Conservation (phyloP, 768 basidiomycete species). For the Boletus bicolor region DNA sequence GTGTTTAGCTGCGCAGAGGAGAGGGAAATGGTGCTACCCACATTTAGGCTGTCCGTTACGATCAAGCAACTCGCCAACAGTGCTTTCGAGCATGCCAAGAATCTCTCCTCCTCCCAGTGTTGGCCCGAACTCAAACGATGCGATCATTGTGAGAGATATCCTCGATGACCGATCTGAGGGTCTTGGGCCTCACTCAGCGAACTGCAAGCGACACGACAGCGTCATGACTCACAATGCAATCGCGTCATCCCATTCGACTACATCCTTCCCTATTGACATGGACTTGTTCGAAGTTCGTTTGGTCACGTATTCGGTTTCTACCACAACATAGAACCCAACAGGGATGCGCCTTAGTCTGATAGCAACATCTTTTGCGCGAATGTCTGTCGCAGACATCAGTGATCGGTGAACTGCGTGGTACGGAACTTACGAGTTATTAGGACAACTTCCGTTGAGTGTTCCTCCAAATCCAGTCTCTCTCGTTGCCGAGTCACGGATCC, state of each 20-base stretch:
- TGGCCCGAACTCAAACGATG: constrained; percentile 6
- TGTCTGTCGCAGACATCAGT: not conserved
- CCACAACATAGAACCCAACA: not conserved
- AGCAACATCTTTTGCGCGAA: not conserved
- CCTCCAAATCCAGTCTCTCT: not conserved
- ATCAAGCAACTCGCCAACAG: not conserved
- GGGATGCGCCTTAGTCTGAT: not conserved
- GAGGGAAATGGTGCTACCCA: not conserved
- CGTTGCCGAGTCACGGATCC: not conserved
- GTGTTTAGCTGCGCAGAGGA: not conserved
- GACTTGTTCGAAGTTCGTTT: not conserved
- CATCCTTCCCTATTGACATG: not conserved
- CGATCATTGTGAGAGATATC: not conserved
- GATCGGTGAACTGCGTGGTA: no score
- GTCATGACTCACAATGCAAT: not conserved
- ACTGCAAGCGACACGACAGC: not conserved
- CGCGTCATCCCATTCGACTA: constrained; percentile 1
- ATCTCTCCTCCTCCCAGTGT: constrained; percentile 7
- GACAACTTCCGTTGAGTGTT: not conserved
- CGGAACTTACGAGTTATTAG: not conserved
- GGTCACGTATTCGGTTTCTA: not conserved
- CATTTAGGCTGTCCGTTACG: not conserved
- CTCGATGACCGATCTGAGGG: not conserved
- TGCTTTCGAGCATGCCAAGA: not conserved
- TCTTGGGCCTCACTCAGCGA: not conserved